Conservation (phyloP, 306 rosid genomes). For the Betula pendula region DNA sequence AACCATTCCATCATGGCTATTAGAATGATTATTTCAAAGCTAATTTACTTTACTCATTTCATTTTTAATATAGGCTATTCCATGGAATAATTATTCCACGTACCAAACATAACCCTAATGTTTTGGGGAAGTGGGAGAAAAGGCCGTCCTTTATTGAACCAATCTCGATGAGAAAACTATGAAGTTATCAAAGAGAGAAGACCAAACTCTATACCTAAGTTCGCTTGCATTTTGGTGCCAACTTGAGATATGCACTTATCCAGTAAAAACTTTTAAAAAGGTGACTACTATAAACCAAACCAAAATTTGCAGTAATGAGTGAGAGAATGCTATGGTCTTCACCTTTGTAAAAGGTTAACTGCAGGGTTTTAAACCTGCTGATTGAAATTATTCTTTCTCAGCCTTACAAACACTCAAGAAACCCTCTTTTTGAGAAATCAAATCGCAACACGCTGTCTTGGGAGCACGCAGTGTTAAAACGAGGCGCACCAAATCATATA, state of each 20-base stretch:
- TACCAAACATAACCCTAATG: too few species aligned
- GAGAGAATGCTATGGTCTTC: constrained; percentile 27
- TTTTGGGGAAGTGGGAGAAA: too few species aligned
- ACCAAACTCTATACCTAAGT: background rate
- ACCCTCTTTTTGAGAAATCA: constrained; percentile 31
- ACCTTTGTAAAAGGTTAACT: constrained; percentile 21
- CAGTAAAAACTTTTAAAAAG: too few species aligned
- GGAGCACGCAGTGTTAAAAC: constrained; percentile 31
- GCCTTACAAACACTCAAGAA: constrained; percentile 34
- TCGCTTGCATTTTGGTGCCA: background rate
- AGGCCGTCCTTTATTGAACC: too few species aligned
- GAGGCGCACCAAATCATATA: constrained; percentile 47
- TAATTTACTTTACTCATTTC: too few species aligned
- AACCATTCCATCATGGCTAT: too few species aligned
- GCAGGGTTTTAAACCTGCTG: constrained; percentile 39
- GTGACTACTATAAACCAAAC: background rate
- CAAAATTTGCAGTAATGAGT: constrained; percentile 8
- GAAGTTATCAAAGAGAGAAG: background rate
- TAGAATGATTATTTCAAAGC: too few species aligned
- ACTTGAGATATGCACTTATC: background rate
- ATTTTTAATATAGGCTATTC: too few species aligned
- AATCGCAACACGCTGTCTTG: constrained; percentile 38
- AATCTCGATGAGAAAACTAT: background rate
- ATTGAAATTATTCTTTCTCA: constrained; percentile 29
- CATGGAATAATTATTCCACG: too few species aligned